Evolutionary conservation across 768 basidiomycete species (phyloP), one percentile per base, ranked within the genome.

Genomic region (Tephrocybe sp.): DNA sequence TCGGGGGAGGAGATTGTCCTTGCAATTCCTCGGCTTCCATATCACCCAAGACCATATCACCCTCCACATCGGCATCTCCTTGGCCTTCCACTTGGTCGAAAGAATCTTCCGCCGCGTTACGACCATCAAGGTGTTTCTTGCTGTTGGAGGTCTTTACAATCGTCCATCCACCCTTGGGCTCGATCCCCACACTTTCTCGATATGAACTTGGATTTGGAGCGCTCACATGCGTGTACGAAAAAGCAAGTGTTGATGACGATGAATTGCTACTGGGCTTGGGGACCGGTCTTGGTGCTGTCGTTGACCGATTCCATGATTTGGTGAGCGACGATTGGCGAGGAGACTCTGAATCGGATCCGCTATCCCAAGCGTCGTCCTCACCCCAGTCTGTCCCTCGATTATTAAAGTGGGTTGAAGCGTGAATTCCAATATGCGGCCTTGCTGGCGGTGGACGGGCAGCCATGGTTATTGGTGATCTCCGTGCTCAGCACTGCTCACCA

Each of bases 361-460:
- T 86, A 69, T 91, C 89, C 89, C 89, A 92, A 39, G 81, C 88
- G 63, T 92, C 89, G 61, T 91, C 89, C 63, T 90, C 88, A n/a
- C 71, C 86, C 85, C 87, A 86, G 45, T 89, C 86, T 29, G 72
- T 61, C 42, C 68, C 65, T 25, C 57, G 60, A 39, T 63, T 54
- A 41, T 62, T 42, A 49, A 68, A 77, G 57, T 69, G 74, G 44
- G 53, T 77, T 49, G 75, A 73, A 4, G 84, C 72, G 52, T 80
- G 76, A 36, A 88, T 70, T 36, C 78, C 85, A 53, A 85, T 79
- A 69, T 88, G 86, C 38, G 86, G 87, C 42, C 85, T 77, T 42
- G 86, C 75, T 58, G 88, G 86, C 39, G 86, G 86, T 22, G 87
- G 78, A 57, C 83, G 76, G 52, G 84, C 70, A 50, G 72, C 66